phyloP scores from a whole-genome alignment of 805 yeast species.

The Ogataea pilisensis region DNA sequence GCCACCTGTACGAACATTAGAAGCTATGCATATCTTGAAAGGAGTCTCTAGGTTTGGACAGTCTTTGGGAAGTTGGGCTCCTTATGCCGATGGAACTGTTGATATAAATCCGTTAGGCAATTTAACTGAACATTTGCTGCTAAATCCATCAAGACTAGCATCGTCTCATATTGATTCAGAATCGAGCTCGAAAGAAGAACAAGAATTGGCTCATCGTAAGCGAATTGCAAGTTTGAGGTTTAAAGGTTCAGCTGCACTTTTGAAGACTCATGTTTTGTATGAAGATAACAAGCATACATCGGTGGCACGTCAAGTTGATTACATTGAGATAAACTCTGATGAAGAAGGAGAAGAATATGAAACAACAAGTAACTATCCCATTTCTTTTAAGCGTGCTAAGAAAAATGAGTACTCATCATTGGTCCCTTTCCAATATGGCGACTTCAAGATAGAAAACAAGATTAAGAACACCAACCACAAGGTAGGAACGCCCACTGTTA shows the following conservation, averaged over 20 bases:
- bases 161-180: constrained; percentile 10
- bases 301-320: constrained; percentile 15
- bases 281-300: constrained; percentile 33
- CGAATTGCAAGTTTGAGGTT: constrained; percentile 53
- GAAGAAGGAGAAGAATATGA: constrained; percentile 10
- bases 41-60: constrained; percentile 61
- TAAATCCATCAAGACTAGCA: constrained; percentile 27
- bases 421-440: constrained; percentile 54
- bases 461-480: constrained; percentile 10
- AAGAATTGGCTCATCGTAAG: constrained; percentile 24
- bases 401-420: constrained; percentile 44
- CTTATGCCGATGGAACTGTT: constrained; percentile 63
- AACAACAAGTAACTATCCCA: too few species aligned
- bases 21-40: constrained; percentile 51
- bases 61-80: constrained; percentile 68
- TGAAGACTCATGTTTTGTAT: constrained; percentile 35
- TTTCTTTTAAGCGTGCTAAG: too few species aligned
- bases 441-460: constrained; percentile 38
- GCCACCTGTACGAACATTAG: constrained; percentile 42
- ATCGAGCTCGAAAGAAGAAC: constrained; percentile 11
- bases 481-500: constrained; percentile 19
- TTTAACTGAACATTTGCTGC: constrained; percentile 36
- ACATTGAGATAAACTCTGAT: constrained; percentile 1
- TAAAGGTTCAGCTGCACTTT: constrained; percentile 46
- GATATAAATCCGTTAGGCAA: constrained; percentile 62